phyloP scores from a whole-genome alignment of 73 alveolate species.

The Tetrahymena malaccensis region DNA sequence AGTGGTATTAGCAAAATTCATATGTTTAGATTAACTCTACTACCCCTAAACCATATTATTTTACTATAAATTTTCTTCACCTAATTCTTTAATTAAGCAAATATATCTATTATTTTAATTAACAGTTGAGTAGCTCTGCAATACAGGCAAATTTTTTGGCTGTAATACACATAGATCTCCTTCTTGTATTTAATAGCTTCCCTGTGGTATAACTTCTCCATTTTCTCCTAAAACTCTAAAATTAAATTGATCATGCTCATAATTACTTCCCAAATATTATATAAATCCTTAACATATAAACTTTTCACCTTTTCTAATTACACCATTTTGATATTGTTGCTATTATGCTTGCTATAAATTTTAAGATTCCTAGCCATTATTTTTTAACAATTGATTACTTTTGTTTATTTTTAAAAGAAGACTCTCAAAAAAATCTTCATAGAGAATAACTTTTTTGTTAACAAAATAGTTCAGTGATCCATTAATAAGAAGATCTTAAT shows the following conservation, averaged over 20 bases:
- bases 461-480: not conserved
- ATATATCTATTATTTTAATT: not conserved
- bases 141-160: not conserved
- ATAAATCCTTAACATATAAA: not conserved
- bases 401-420: not conserved
- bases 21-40: not conserved
- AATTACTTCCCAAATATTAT: not conserved
- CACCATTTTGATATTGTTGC: not conserved
- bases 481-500: not conserved
- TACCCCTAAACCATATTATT: not conserved
- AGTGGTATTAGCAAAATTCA: not conserved
- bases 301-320: not conserved
- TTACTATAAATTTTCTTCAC: not conserved
- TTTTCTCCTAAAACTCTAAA: not conserved
- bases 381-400: not conserved
- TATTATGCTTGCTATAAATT: not conserved
- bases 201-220: not conserved
- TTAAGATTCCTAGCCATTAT: not conserved
- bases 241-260: not conserved
- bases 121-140: not conserved
- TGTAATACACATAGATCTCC: not conserved
- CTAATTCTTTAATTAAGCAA: not conserved
- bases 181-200: not conserved
- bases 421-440: not conserved
- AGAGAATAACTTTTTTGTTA: not conserved